Base-by-base conservation (phyloP, 257 asterid species). In the Nicotiana noctiflora region DNA sequence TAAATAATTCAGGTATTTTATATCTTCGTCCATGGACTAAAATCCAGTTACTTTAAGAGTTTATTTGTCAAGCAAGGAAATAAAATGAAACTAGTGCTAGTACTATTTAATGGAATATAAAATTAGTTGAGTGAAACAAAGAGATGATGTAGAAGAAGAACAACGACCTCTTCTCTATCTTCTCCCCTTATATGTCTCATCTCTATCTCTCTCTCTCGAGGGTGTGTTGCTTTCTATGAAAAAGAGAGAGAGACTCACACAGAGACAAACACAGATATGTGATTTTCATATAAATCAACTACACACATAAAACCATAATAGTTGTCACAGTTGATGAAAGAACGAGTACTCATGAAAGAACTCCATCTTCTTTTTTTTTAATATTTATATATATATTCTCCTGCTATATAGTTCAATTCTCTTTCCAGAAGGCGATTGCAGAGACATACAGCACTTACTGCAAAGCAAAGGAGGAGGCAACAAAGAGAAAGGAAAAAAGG, bases 391-490 rank as follows among this genome's bases (percentile, higher is more conserved):
- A n/a, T n/a, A n/a, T 66, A 83, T 84, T 77, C 40, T 84, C 81
- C 79, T 82, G 74, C 80, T 76, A 27, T 40, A 18, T 46, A 52
- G 27, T 80, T 90, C 81, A 75, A 80, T 84, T 89, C 85, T 86
- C 88, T 88, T 88, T 89, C 84, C 57, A 85, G 90, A 89, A 90
- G 92, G 89, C 91, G 89, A 92, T 92, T 89, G 91, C 90, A 94
- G 93, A 88, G 91, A 83, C 86, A 89, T 56, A 84, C 59, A 88
- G 77, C 83, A 64, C 81, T 84, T 84, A 85, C 90, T 85, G 90
- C 89, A 81, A 80, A 80, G 84, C 81, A 40, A 40, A 40, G 49
- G 49, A 40, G 49, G 49, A 40, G n/a, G 49, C 49, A 40, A 40
- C 49, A 40, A 85, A 67, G 74, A 78, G 49, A 76, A 83, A 83